Conservation (phyloP, 2,329 filamentous ascomycete genomes). For the Scorias spongiosa region DNA sequence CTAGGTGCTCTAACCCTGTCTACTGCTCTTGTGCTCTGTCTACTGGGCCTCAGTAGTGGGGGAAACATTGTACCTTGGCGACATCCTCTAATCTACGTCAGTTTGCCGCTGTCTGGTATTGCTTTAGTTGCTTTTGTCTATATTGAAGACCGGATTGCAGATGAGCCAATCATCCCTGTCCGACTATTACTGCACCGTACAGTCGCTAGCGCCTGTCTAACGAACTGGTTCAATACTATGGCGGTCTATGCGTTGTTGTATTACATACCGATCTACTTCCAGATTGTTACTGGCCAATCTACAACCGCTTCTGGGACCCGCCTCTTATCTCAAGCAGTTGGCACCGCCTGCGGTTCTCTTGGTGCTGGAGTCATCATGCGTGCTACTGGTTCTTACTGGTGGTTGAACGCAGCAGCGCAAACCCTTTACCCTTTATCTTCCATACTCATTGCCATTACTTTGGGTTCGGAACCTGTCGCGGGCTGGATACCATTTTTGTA, state of each 20-base stretch:
- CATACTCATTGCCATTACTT: slow-evolving; percentile 17
- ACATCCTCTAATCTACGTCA: slow-evolving; percentile 54
- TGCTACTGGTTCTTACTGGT: slow-evolving; percentile 56
- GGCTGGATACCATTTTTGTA: slow-evolving; percentile 37
- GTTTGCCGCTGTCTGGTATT: slow-evolving; percentile 46
- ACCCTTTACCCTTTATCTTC: not conserved
- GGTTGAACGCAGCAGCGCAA: slow-evolving; percentile 26
- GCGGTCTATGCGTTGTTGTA: slow-evolving; percentile 51
- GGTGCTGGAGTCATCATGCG: slow-evolving; percentile 52
- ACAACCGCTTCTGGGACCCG: slow-evolving; percentile 50
- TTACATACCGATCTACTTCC: slow-evolving; percentile 65
- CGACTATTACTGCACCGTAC: slow-evolving; percentile 54
- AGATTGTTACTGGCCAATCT: slow-evolving; percentile 50
- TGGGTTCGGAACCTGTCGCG: slow-evolving; percentile 37
- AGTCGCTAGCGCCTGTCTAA: slow-evolving; percentile 54
- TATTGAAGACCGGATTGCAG: slow-evolving; percentile 46
- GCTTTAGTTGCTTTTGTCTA: slow-evolving; percentile 49
- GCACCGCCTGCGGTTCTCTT: slow-evolving; percentile 49
- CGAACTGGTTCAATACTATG: slow-evolving; percentile 62
- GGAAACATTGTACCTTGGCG: slow-evolving; percentile 67
- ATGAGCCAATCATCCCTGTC: slow-evolving; percentile 65
- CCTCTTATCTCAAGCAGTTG: slow-evolving; percentile 50
- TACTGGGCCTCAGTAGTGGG: slow-evolving; percentile 61
- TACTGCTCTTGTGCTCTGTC: slow-evolving; percentile 49
- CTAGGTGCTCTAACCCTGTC: slow-evolving; percentile 49